These are phyloP conservation scores for Emmonsiellopsis sp. DNA, from an alignment of 2,329 filamentous ascomycete species.

Conservation along the genomic window DNA sequence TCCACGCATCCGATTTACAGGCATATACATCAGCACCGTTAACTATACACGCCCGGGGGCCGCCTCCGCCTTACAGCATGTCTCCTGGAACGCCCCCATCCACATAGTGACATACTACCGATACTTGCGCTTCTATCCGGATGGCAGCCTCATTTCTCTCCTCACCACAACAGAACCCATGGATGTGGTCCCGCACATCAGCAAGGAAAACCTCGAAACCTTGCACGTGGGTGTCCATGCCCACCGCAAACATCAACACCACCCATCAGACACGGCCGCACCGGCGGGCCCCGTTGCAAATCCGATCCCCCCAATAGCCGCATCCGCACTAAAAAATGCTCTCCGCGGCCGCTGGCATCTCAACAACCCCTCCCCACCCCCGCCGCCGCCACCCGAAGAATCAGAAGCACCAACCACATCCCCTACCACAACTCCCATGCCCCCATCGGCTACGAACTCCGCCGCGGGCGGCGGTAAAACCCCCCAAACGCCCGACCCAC, in stretches of 20 bases:
- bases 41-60: constrained; percentile 86
- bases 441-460: constrained; percentile 5
- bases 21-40: constrained; percentile 91
- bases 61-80: constrained; percentile 52
- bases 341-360: constrained; percentile 58
- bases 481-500: constrained; percentile 20
- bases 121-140: constrained; percentile 88
- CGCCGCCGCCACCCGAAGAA: constrained; percentile 3
- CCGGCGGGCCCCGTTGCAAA: constrained; percentile 16
- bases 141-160: constrained; percentile 73
- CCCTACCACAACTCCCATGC: constrained; percentile 18
- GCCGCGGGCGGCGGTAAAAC: background rate
- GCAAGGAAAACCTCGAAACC: constrained; percentile 53
- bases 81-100: constrained; percentile 72
- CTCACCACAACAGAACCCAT: constrained; percentile 70
- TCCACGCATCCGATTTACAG: constrained; percentile 85
- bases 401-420: constrained; percentile 7
- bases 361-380: constrained; percentile 42
- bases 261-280: constrained; percentile 33
- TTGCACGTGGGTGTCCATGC: constrained; percentile 19
- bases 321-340: constrained; percentile 58
- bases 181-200: constrained; percentile 81
- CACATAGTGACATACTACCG: constrained; percentile 98
- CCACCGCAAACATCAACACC: constrained; percentile 28
- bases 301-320: constrained; percentile 28